Evolutionary conservation across 2,329 filamentous ascomycete species (phyloP), one percentile per base, ranked within the genome.

Genomic region (Monilinia vaccinii-corymbosi): DNA sequence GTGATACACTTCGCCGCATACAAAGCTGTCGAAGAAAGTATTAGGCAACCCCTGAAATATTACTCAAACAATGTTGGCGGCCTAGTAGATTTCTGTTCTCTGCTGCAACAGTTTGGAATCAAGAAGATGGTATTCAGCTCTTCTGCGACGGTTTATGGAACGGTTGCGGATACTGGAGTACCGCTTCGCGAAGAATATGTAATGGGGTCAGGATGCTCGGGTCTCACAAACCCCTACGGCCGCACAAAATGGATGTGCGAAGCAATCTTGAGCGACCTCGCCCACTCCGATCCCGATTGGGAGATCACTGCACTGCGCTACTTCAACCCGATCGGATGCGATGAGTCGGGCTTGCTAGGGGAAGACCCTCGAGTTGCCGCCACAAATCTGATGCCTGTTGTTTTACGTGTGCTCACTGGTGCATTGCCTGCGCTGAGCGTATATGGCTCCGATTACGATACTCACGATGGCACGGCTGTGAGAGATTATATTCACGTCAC

Each of bases 1-100:
- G 83, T 87, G n/a, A 86, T 88, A 60, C 85, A 88, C 68, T 87
- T 87, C 65, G 85, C 85, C 16, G 85, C 85, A 1, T 81, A 82
- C 75, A 87, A 87, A 50, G 64, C 69, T 4, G 69, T 70, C 8
- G 65, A 62, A 44, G 84, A 88, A 66, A 86, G 82, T 47, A 86
- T 87, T 62, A 71, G 73, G 31, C 74, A 77, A 61, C 84, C 84
- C 0, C 71, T 87, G 60, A 79, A 79, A 61, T 88, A 88, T 72
- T 88, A 87, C 71, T 77, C 78, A 61, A 88, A 87, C 75, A 88
- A 88, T 62, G 82, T 87, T 36, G 80, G 79, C 65, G 85, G 84
- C 0, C 73, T 87, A 6, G 76, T 87, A 51, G 77, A 84, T 61
- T 79, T 88, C 60, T 76, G 85, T 34, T 72, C 76, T 21, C 75